Evolutionary conservation across 2,329 filamentous ascomycete species (phyloP), one percentile per base, ranked within the genome.

Genomic region (Hypoxylon sp.): DNA sequence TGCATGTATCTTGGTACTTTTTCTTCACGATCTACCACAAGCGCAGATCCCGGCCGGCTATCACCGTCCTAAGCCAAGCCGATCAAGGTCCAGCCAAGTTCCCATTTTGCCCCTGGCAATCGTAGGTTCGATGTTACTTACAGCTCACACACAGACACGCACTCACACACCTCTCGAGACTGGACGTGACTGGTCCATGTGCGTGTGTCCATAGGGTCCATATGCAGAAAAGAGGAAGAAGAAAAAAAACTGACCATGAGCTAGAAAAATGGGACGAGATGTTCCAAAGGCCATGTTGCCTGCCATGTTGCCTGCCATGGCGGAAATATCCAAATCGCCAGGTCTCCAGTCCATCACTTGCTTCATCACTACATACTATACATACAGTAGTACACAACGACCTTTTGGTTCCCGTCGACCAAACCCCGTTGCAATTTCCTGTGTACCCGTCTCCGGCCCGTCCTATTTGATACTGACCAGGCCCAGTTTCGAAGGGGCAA

Each of bases 41-140:
- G 34, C 38, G 52, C 42, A 56, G 52, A 57, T 59, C 52, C 52
- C 52, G 52, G 46, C 49, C 56, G 56, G 56, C 52, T 57, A 51
- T 50, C 56, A 59, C 56, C 56, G 56, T 59, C 34, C 50, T 47
- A 49, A 42, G 26, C 44, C 16, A 50, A 53, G 48, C 44, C 51
- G 55, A 47, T 47, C 51, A 43, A 59, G 52, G 49, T 53, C 45
- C 45, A 57, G 56, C 49, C 56, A 51, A 49, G 41, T 56, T 56
- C 45, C 48, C 20, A 36, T 29, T 45, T 49, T 53, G 47, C 51
- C 52, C 52, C 52, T 53, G 48, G 38, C 48, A 53, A 56, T 52
- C 49, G 48, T 44, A 51, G 42, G 54, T 57, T 57, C 49, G 35
- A n/a, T n/a, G n/a, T n/a, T n/a, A n/a, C n/a, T n/a, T n/a, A n/a